A percentile compares a stretch with the other conserved stretches of the same genome.
These are phyloP conservation scores for Gamsiella multidivaricata DNA, from an alignment of 192 early-diverging fungal species.

Conservation along the genomic window DNA sequence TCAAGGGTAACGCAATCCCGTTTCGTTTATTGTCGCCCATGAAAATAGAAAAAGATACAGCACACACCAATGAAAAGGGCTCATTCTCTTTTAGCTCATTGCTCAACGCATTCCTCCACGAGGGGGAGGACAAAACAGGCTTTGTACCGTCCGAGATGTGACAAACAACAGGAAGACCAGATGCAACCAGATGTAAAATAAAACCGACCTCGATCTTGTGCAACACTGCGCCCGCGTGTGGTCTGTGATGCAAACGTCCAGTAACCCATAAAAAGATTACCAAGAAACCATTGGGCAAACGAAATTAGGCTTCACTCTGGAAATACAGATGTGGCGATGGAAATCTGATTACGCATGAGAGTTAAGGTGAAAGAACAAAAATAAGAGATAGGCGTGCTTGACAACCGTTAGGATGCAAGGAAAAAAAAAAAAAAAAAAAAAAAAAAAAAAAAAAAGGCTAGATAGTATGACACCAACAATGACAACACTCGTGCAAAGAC, in stretches of 20 bases:
- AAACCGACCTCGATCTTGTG: neutral
- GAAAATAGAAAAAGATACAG: neutral
- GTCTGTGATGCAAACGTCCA: neutral
- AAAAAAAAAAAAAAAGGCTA: neutral
- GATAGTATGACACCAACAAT: slow-evolving; percentile 7
- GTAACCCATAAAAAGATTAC: neutral
- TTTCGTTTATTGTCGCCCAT: neutral
- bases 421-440: no score
- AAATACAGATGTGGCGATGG: neutral
- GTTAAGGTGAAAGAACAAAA: neutral
- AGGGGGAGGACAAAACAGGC: neutral
- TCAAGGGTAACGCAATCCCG: neutral
- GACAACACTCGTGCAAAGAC: neutral
- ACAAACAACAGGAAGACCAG: neutral
- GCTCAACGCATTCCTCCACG: neutral
- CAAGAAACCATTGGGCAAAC: no score
- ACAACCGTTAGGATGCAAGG: no score
- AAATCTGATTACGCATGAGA: neutral
- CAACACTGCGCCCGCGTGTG: slow-evolving; percentile 14
- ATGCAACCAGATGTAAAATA: neutral
- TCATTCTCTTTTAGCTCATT: neutral
- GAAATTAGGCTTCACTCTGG: no score
- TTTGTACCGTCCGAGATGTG: neutral
- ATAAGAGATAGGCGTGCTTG: neutral
- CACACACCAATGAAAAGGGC: neutral